Evolutionary conservation across 2,329 filamentous ascomycete genomes (phyloP).

Genomic region (Onygena corvina): DNA sequence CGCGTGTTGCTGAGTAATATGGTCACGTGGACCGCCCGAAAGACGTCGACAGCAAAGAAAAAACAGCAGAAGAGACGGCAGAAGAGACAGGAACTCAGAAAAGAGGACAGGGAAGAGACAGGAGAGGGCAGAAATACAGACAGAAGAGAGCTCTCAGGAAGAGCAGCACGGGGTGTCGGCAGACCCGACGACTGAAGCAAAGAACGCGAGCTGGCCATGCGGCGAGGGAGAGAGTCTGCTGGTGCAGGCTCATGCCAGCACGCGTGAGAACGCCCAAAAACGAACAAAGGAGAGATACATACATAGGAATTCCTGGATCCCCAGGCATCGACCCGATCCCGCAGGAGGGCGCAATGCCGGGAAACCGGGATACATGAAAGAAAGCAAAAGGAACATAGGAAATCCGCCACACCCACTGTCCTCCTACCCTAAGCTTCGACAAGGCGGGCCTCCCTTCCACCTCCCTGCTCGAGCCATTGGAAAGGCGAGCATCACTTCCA

Average conservation of each 20-base stretch:
- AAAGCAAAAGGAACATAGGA: background rate
- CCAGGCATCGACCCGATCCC: slow-evolving; percentile 5
- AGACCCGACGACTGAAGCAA: no score
- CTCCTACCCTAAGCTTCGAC: no score
- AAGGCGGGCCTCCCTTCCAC: no score
- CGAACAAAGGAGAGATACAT: background rate
- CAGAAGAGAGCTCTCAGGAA: no score
- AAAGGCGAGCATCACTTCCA: background rate
- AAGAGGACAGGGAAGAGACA: background rate
- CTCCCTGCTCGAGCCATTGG: no score
- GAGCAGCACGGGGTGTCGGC: no score
- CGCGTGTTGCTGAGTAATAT: slow-evolving; percentile 5
- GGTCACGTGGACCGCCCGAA: slow-evolving; percentile 1
- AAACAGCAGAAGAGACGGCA: background rate
- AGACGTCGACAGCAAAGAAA: background rate
- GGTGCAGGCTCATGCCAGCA: no score
- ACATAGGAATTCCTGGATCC: background rate
- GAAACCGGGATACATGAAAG: background rate
- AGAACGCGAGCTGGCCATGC: no score
- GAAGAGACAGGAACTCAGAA: background rate
- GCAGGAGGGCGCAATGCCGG: slow-evolving; percentile 8
- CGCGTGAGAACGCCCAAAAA: background rate
- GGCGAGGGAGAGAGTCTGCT: no score
- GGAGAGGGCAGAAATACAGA: no score
- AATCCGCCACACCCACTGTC: no score